Conservation (phyloP, 2,329 filamentous ascomycete genomes). For the Chaetoscypha palmicola region DNA sequence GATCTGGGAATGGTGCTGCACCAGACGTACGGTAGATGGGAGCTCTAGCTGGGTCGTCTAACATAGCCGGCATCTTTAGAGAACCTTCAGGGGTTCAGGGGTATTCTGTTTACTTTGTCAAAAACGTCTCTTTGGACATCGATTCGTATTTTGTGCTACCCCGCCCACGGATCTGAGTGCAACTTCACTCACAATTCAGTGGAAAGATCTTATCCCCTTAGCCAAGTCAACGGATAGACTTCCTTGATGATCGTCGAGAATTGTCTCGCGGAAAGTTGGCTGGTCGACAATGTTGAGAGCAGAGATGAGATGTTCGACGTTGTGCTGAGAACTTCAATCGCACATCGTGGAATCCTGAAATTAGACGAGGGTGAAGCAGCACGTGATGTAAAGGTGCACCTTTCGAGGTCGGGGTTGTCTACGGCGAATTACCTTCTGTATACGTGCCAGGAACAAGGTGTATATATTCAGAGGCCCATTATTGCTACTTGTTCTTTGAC, state of each 20-base stretch:
- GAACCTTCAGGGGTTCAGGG: not conserved
- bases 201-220: not conserved
- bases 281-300: too few species aligned
- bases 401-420: too few species aligned
- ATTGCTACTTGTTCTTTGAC: too few species aligned
- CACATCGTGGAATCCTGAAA: conserved; percentile 8
- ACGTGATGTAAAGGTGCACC: not conserved
- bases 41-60: conserved; percentile 51
- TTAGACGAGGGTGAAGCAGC: not conserved
- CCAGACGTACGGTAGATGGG: conserved; percentile 49
- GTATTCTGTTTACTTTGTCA: conserved; percentile 7
- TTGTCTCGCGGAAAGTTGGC: not conserved
- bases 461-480: too few species aligned
- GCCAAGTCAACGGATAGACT: not conserved
- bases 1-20: conserved; percentile 42
- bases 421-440: too few species aligned
- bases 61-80: conserved; percentile 49
- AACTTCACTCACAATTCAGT: not conserved
- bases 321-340: conserved; percentile 12
- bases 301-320: conserved; percentile 14
- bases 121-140: not conserved
- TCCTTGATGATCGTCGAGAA: too few species aligned
- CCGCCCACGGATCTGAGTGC: not conserved
- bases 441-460: too few species aligned
- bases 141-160: conserved; percentile 1